These are phyloP conservation scores for Solanum megistacrolobum DNA, from an alignment of 257 asterid species.

Conservation along the genomic window DNA sequence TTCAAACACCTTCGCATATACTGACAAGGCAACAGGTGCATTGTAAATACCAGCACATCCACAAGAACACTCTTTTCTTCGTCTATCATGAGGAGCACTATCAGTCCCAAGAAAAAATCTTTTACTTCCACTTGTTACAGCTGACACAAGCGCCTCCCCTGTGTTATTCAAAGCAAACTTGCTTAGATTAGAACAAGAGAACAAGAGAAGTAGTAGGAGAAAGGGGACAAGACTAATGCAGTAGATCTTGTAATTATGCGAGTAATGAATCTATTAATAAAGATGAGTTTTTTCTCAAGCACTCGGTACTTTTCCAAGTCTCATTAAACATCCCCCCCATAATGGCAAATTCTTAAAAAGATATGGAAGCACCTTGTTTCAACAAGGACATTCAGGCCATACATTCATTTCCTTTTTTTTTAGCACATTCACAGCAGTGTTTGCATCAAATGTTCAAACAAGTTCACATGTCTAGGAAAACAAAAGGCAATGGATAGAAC, in stretches of 20 bases:
- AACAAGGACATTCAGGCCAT: neutral
- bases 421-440: neutral
- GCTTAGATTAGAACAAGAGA: neutral
- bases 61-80: constrained; percentile 59
- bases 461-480: neutral
- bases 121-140: constrained; percentile 84
- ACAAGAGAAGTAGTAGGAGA: neutral
- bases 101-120: constrained; percentile 82
- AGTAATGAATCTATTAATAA: neutral
- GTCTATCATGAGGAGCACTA: constrained; percentile 92
- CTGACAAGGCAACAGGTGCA: constrained; percentile 86
- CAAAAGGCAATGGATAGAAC: neutral
- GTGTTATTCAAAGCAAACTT: neutral
- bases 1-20: constrained; percentile 84
- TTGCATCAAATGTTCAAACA: neutral
- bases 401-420: neutral
- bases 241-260: neutral
- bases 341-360: neutral
- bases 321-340: neutral
- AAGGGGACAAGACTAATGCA: neutral
- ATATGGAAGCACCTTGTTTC: neutral
- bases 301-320: neutral
- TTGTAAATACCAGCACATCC: constrained; percentile 96
- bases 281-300: neutral
- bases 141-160: constrained; percentile 83